Conservation (phyloP, 2,329 filamentous ascomycete species). For the Xylariaceae sp. region DNA sequence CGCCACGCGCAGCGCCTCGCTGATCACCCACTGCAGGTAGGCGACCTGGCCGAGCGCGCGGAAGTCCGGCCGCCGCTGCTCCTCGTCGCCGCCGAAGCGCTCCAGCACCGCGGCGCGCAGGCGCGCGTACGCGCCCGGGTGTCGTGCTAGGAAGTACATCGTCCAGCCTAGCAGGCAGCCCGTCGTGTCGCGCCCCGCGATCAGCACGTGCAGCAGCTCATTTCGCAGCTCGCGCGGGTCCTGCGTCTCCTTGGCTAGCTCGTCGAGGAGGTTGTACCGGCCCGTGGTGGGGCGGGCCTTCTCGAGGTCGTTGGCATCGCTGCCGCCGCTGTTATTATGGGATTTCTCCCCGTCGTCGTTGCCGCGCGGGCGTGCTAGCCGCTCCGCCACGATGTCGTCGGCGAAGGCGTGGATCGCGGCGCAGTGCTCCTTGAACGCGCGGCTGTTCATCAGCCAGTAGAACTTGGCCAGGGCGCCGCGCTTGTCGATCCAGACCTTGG, state of each 20-base stretch:
- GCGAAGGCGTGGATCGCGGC: constrained; percentile 69
- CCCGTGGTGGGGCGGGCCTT: constrained; percentile 16
- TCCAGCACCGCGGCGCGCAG: constrained; percentile 14
- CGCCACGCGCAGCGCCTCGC: constrained; percentile 25
- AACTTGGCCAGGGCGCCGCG: constrained; percentile 53
- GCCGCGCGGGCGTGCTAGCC: constrained; percentile 48
- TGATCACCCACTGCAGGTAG: constrained; percentile 32
- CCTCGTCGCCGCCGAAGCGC: constrained; percentile 12
- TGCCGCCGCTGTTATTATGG: no score
- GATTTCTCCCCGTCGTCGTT: not conserved
- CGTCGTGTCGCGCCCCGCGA: constrained; percentile 59
- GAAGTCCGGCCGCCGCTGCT: constrained; percentile 17
- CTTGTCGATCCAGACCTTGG: constrained; percentile 48
- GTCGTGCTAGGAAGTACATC: constrained; percentile 26
- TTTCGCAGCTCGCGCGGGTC: constrained; percentile 50
- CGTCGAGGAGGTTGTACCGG: constrained; percentile 48
- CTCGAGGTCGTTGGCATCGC: constrained; percentile 16
- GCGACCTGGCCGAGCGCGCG: constrained; percentile 21
- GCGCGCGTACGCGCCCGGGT: constrained; percentile 16
- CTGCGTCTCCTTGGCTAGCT: constrained; percentile 48
- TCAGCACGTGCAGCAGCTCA: constrained; percentile 45
- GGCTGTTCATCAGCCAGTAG: constrained; percentile 51
- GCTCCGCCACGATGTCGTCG: constrained; percentile 66
- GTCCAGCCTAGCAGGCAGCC: constrained; percentile 48
- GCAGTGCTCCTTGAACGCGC: constrained; percentile 66